phyloP scores from a whole-genome alignment of 306 rosid genomes.

The Leucaena leucocephala region DNA sequence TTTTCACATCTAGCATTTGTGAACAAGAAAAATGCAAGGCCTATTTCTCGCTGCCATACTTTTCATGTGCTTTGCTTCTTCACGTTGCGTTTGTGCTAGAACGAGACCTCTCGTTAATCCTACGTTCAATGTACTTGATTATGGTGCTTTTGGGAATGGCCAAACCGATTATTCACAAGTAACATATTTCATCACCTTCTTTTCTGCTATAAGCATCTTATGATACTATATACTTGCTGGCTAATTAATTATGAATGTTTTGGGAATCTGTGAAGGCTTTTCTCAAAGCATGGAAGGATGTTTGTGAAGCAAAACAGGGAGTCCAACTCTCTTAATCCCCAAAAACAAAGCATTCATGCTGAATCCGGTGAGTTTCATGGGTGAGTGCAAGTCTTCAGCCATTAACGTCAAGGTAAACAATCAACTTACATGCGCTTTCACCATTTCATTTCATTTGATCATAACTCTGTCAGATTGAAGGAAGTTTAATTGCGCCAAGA shows the following conservation, averaged over 20 bases:
- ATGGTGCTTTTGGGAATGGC: conserved; percentile 56
- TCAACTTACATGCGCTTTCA: background rate
- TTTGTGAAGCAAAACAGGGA: conserved; percentile 37
- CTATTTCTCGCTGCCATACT: background rate
- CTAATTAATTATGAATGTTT: background rate
- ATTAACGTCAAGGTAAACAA: conserved; percentile 42
- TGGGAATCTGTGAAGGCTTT: conserved; percentile 49
- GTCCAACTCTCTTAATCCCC: conserved; percentile 46
- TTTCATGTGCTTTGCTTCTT: conserved; percentile 13
- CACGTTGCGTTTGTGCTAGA: background rate
- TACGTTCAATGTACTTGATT: conserved; percentile 36
- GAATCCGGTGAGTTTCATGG: conserved; percentile 45
- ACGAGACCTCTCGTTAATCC: too few species aligned
- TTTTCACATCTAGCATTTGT: background rate
- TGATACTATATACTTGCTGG: too few species aligned
- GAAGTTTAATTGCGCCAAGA: conserved; percentile 42
- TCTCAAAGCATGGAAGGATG: conserved; percentile 52
- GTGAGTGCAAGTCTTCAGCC: conserved; percentile 53
- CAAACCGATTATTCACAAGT: conserved; percentile 50
- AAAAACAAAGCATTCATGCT: conserved; percentile 43
- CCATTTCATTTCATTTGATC: background rate
- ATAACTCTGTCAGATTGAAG: conserved; percentile 29
- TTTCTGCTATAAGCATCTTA: too few species aligned
- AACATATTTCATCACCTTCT: too few species aligned
- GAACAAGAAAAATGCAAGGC: conserved; percentile 25